Evolutionary conservation across 495 filamentous ascomycete species (phyloP), one percentile per base, ranked within the genome.

Genomic region (Melanomma pulvis-pyrius): DNA sequence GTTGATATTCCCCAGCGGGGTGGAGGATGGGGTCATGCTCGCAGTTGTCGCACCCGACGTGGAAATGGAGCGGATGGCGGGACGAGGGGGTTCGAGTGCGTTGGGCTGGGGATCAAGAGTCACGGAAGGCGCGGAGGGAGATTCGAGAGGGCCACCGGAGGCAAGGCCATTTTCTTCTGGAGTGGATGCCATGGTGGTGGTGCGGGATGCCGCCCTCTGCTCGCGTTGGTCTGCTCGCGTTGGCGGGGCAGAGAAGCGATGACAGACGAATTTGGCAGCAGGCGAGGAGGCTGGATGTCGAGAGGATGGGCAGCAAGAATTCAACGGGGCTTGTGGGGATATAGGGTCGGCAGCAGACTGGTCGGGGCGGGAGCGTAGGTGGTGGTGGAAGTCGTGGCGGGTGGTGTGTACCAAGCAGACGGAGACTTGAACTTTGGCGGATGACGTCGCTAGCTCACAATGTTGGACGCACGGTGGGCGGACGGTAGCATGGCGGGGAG

Each of bases 1-100:
- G 73, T 90, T 93, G 69, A 96, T 74, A 39, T 87, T 84, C n/a
- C 90, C 93, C 29, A 96, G 76, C 57, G 90, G 90, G 54, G 87
- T 92, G 21, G 93, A 93, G 21, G 88, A 90, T 1, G 89, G 77
- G 58, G 82, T 89, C 82, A 94, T 90, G 47, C 55, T 69, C 25
- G 74, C 48, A 9, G 48, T 17, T 2, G n/a, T 70, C 25, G 79
- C 79, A 7, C 76, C 75, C 1, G 74, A 61, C 25, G 76, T 72
- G 28, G 83, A 82, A 29, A 69, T 28, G 6, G 70, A 69, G 56
- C 66, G 70, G 9, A 54, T 19, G 17, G 59, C 44, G 12, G 65
- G 70, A 30, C 57, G 70, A 1, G 66, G 61, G 17, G 65, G 7
- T 0, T 59, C 57, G 53, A 62, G 66, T 13, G 26, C 44, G 26